Base-by-base conservation (phyloP, 108 stramenopile species). In the Cyclostephanos tholiformis region DNA sequence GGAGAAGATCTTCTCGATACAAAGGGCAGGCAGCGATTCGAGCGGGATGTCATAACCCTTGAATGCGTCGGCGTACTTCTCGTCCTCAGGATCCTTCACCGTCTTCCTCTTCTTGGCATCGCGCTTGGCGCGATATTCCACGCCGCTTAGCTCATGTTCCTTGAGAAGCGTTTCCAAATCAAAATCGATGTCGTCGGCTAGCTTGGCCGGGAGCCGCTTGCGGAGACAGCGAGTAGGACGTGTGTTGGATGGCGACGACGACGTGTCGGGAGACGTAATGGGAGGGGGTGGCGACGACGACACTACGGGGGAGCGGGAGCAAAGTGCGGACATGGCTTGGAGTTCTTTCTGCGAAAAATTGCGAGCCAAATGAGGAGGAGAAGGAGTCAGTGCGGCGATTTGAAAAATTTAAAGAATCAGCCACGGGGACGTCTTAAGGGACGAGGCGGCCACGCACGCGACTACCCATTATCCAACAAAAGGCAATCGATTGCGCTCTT, bases 91-190 rank as follows among this genome's bases (percentile, higher is more conserved):
- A 2, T 66, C 67, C 13, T 43, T n/a, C 26, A 17, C 25, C 11
- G 23, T 59, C 69, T 61, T 69, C 14, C 23, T 36, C 39, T 66
- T 74, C 65, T 74, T 74, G 12, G 71, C 75, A 61, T 76, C 75
- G 6, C 77, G 69, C 67, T 79, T 52, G 22, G 70, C 70, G n/a
- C 80, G 80, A 50, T 57, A 62, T 36, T 65, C 75, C 12, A 43
- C 27, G 36, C 80, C 80, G 0, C 35, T 53, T 44, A 46, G 46
- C 57, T 81, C 80, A 46, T 81, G 75, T 27, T 72, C 80, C 27
- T 55, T 62, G 41, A 81, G 80, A 38, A 81, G 57, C 43, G 68
- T 56, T 65, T 81, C 80, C 38, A 81, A 65, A 57, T 70, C 67
- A 20, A 67, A 68, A 30, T 74, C 75, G 20, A 71, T 53, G 63